Evolutionary conservation across 345 rosid genomes (phyloP).

Genomic region (Brassica cretica): DNA sequence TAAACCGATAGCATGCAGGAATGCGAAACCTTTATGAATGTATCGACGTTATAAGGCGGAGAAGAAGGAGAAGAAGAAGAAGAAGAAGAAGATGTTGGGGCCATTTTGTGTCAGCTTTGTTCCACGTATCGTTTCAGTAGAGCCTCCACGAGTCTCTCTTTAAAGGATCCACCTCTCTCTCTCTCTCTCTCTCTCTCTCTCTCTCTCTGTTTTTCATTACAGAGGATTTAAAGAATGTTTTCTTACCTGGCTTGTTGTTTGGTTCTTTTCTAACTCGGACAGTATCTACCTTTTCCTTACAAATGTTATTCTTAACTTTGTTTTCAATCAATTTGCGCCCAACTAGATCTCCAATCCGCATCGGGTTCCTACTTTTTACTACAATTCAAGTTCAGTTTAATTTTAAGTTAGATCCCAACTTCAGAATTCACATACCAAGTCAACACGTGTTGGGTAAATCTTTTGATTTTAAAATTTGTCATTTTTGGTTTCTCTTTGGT

Average conservation of each 20-base stretch:
- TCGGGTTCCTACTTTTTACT: neutral
- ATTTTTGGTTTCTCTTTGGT: neutral
- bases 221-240: neutral
- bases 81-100: constrained; percentile 26
- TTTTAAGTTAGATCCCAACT: neutral
- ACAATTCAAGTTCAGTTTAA: too few species aligned
- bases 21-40: constrained; percentile 23
- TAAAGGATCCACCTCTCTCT: constrained; percentile 15
- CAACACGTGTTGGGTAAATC: neutral
- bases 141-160: constrained; percentile 57
- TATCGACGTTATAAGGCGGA: neutral
- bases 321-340: neutral
- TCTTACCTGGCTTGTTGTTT: neutral
- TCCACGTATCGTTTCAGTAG: constrained; percentile 52
- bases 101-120: constrained; percentile 50
- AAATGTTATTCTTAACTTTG: neutral
- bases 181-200: neutral
- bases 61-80: constrained; percentile 20
- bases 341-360: neutral
- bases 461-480: neutral
- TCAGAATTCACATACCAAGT: neutral
- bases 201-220: neutral
- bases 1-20: constrained; percentile 5
- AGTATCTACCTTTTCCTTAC: neutral
- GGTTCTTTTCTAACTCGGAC: neutral